phyloP scores from a whole-genome alignment of 1,139 yeast species.

The Saccharomyces hybrid region DNA sequence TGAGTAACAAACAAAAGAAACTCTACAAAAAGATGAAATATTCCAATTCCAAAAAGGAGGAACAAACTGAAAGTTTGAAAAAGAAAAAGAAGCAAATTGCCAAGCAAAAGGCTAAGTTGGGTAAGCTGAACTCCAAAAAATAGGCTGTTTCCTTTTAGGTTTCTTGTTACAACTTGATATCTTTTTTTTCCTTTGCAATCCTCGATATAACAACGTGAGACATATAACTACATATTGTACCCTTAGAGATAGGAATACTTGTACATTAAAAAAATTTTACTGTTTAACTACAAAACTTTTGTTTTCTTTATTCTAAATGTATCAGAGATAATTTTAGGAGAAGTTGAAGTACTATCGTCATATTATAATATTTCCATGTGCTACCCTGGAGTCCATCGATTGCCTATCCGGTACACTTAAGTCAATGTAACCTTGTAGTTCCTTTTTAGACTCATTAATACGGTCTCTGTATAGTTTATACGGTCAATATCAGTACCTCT shows the following conservation, averaged over 20 bases:
- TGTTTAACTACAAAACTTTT: not conserved
- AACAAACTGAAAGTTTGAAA: slow-evolving; percentile 63
- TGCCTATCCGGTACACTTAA: slow-evolving; percentile 70
- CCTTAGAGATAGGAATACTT: not conserved
- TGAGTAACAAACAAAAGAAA: slow-evolving; percentile 93
- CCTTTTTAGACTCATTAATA: slow-evolving; percentile 56
- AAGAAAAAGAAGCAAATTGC: slow-evolving; percentile 74
- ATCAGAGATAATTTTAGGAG: not conserved
- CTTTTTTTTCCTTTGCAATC: not conserved
- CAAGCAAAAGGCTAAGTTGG: slow-evolving; percentile 54
- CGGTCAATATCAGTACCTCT: slow-evolving; percentile 70
- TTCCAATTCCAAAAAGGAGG: slow-evolving; percentile 79
- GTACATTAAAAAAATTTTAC: not conserved
- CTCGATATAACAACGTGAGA: not conserved
- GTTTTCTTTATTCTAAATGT: slow-evolving; percentile 3
- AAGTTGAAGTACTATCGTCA: not conserved
- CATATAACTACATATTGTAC: not conserved
- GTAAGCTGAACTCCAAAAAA: slow-evolving; percentile 34
- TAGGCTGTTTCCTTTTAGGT: not conserved
- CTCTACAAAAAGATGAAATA: slow-evolving; percentile 93
- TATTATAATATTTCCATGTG: not conserved
- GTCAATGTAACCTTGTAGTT: slow-evolving; percentile 57
- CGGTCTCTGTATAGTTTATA: slow-evolving; percentile 57
- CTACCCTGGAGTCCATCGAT: slow-evolving; percentile 66
- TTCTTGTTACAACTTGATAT: not conserved